Evolutionary conservation across 805 yeast species (phyloP).

Genomic region (Saturnispora gosingensis): DNA sequence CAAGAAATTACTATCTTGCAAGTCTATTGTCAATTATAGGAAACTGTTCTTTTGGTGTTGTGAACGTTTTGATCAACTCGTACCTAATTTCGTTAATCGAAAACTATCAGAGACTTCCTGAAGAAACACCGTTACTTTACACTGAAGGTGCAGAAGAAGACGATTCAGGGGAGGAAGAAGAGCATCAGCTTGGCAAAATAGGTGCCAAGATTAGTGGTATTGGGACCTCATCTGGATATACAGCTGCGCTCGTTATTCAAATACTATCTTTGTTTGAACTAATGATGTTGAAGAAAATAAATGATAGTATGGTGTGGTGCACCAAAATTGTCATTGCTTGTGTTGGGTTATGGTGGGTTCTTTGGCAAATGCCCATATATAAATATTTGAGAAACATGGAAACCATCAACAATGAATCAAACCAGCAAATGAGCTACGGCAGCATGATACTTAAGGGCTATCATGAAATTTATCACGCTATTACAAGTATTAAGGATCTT

Average conservation of each 20-base stretch:
- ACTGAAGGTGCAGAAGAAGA: not conserved
- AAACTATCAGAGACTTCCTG: conserved; percentile 22
- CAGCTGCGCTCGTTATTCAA: conserved; percentile 62
- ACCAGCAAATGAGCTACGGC: not conserved
- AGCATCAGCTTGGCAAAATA: conserved; percentile 27
- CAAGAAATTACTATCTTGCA: conserved; percentile 40
- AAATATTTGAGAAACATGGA: conserved; percentile 29
- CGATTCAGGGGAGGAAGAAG: not conserved
- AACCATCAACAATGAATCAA: not conserved
- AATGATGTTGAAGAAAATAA: conserved; percentile 8
- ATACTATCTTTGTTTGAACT: conserved; percentile 42
- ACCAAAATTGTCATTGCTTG: conserved; percentile 50
- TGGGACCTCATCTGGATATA: conserved; percentile 65
- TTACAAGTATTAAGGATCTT: conserved; percentile 50
- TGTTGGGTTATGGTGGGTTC: conserved; percentile 73
- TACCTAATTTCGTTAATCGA: conserved; percentile 53
- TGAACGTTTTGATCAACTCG: conserved; percentile 72
- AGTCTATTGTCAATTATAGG: conserved; percentile 48
- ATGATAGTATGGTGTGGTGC: conserved; percentile 27
- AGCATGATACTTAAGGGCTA: conserved; percentile 40
- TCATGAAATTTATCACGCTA: conserved; percentile 44
- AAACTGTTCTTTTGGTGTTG: conserved; percentile 67
- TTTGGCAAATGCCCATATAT: conserved; percentile 56
- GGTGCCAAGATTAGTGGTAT: conserved; percentile 51
- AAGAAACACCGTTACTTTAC: not conserved